Evolutionary conservation across 345 rosid genomes (phyloP).

Genomic region (Isatis tinctoria): DNA sequence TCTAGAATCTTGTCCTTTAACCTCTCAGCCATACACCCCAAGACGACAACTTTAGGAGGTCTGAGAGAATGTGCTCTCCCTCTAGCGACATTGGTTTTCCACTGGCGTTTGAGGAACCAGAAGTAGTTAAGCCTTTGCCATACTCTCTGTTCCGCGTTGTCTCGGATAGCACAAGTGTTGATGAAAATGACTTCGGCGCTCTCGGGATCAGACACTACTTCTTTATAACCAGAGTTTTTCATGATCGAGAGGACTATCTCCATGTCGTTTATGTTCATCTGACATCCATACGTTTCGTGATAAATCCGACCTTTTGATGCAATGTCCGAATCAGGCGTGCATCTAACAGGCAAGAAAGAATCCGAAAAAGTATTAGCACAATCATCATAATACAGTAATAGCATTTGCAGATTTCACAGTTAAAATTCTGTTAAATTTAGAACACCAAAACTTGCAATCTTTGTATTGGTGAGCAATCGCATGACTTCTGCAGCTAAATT

Average conservation of each 20-base stretch:
- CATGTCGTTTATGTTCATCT: conserved; percentile 94
- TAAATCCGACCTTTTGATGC: conserved; percentile 63
- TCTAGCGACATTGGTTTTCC: conserved; percentile 68
- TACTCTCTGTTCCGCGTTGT: conserved; percentile 87
- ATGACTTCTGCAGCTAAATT: too few relatives aligned
- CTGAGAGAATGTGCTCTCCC: conserved; percentile 65
- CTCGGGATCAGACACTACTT: conserved; percentile 68
- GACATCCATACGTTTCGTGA: conserved; percentile 95
- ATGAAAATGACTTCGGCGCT: conserved; percentile 85
- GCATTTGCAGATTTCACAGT: too few relatives aligned
- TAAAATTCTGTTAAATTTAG: too few relatives aligned
- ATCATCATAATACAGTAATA: background rate
- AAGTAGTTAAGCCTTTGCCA: conserved; percentile 98
- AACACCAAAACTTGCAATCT: too few relatives aligned
- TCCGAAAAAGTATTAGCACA: too few relatives aligned
- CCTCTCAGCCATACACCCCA: conserved; percentile 99
- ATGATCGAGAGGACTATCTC: conserved; percentile 86
- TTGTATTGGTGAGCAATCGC: too few relatives aligned
- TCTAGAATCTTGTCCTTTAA: conserved; percentile 84
- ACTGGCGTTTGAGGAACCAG: conserved; percentile 87
- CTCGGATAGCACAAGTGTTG: conserved; percentile 89
- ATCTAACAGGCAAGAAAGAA: conserved; percentile 32
- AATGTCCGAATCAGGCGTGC: conserved; percentile 35
- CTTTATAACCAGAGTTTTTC: conserved; percentile 76
- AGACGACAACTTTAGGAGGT: conserved; percentile 89